phyloP scores from a whole-genome alignment of 1,284 basidiomycete genomes.

The Microbotryomycetes sp. region DNA sequence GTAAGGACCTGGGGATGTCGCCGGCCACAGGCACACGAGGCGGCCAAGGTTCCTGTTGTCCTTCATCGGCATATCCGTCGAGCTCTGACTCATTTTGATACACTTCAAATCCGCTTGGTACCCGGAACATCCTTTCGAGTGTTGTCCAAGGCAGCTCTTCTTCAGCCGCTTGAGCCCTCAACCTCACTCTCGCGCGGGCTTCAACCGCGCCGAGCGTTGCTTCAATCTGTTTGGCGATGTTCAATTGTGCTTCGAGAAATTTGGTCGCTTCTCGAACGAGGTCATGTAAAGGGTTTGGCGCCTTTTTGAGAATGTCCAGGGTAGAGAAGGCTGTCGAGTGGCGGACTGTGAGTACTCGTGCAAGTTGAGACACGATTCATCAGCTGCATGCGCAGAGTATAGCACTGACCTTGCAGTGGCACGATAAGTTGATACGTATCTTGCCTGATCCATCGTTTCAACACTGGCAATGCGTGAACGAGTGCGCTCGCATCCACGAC shows the following conservation, averaged over 20 bases:
- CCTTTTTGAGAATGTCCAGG: slow-evolving; percentile 28
- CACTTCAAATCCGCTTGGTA: slow-evolving; percentile 10
- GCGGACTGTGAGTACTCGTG: neutral
- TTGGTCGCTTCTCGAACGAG: slow-evolving; percentile 21
- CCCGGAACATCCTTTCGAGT: slow-evolving; percentile 9
- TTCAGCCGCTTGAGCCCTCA: slow-evolving; percentile 9
- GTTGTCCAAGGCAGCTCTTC: slow-evolving; percentile 24
- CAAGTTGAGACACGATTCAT: neutral
- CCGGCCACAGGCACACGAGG: slow-evolving; percentile 8
- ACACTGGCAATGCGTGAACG: slow-evolving; percentile 28
- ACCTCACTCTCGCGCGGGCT: slow-evolving; percentile 11
- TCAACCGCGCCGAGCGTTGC: slow-evolving; percentile 2
- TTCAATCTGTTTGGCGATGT: slow-evolving; percentile 22
- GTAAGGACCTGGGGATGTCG: slow-evolving; percentile 22
- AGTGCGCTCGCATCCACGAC: slow-evolving; percentile 27
- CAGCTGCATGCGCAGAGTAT: neutral
- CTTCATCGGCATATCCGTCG: neutral
- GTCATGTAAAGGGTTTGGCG: slow-evolving; percentile 17
- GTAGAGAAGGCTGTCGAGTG: slow-evolving; percentile 18
- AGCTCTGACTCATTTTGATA: neutral
- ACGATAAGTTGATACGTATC: slow-evolving; percentile 23
- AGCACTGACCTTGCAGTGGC: slow-evolving; percentile 23
- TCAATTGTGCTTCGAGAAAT: slow-evolving; percentile 29
- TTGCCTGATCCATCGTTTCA: slow-evolving; percentile 29
- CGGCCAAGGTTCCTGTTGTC: neutral